Evolutionary conservation across 441 rosid species (phyloP).

Genomic region (Gossypium trilobum): DNA sequence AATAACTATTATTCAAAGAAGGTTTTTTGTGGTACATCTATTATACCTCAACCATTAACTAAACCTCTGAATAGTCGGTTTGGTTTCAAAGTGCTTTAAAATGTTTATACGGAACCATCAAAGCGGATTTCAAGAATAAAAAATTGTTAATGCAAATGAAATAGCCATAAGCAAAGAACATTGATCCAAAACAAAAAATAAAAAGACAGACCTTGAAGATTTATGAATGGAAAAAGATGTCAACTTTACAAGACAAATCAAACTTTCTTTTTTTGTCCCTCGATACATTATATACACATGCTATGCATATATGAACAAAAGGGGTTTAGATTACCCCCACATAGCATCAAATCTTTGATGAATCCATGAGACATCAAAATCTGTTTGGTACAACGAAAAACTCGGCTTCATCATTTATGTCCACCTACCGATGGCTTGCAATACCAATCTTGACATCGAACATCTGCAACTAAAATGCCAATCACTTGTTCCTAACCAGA

Average conservation of each 20-base stretch:
- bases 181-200: constrained; percentile 2
- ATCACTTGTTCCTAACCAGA: constrained; percentile 28
- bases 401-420: background rate
- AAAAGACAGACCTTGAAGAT: background rate
- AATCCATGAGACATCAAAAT: background rate
- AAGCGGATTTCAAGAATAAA: background rate
- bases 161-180: background rate
- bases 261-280: constrained; percentile 3
- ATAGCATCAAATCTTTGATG: background rate
- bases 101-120: background rate
- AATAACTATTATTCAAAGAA: too few relatives aligned
- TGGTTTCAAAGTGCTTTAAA: background rate
- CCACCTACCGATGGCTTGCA: constrained; percentile 11
- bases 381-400: constrained; percentile 11
- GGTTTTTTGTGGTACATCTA: too few relatives aligned
- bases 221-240: constrained; percentile 13
- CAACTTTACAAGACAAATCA: constrained; percentile 8
- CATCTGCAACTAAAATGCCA: background rate
- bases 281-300: constrained; percentile 16
- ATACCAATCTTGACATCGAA: constrained; percentile 11
- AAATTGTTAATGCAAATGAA: background rate
- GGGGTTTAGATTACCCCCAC: background rate
- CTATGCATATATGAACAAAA: constrained; percentile 10
- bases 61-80: background rate
- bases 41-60: background rate